A percentile compares a stretch with the other conserved stretches of the same genome.
phyloP scores from a whole-genome alignment of 352 stramenopile species.

The Thraustochytrium sp. region DNA sequence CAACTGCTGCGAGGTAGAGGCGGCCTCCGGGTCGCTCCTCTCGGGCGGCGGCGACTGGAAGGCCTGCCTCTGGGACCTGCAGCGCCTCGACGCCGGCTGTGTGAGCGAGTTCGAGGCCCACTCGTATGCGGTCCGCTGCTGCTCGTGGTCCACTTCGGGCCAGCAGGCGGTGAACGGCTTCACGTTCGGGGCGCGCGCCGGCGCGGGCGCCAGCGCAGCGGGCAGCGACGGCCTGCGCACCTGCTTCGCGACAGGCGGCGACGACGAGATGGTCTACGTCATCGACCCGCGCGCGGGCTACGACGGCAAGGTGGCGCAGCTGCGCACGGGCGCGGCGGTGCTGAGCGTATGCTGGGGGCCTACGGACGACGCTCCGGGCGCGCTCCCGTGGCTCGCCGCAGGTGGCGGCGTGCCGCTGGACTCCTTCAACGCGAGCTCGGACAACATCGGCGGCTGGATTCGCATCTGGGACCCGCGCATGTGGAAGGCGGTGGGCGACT shows the following conservation, averaged over 20 bases:
- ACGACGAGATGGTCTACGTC: constrained; percentile 35
- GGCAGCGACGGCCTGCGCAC: not conserved
- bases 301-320: not conserved
- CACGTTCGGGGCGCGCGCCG: too few relatives aligned
- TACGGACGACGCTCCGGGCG: not conserved
- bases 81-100: constrained; percentile 1
- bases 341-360: constrained; percentile 20
- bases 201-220: not conserved
- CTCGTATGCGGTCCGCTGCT: constrained; percentile 18
- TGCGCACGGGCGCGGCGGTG: not conserved
- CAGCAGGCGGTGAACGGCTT: constrained; percentile 12
- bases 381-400: constrained; percentile 10
- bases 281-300: not conserved
- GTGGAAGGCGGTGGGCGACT: constrained; percentile 32
- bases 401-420: not conserved
- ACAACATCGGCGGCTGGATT: constrained; percentile 8
- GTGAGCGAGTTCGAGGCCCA: not conserved
- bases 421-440: constrained; percentile 24
- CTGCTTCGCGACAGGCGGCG: constrained; percentile 5
- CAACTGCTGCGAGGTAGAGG: constrained; percentile 6
- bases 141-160: constrained; percentile 4
- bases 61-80: constrained; percentile 6
- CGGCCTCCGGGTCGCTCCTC: not conserved
- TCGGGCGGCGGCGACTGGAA: constrained; percentile 36
- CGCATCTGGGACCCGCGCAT: constrained; percentile 24